Evolutionary conservation across 306 rosid genomes (phyloP), one percentile per base, ranked within the genome.

Genomic region (Lathyrus aphaca): DNA sequence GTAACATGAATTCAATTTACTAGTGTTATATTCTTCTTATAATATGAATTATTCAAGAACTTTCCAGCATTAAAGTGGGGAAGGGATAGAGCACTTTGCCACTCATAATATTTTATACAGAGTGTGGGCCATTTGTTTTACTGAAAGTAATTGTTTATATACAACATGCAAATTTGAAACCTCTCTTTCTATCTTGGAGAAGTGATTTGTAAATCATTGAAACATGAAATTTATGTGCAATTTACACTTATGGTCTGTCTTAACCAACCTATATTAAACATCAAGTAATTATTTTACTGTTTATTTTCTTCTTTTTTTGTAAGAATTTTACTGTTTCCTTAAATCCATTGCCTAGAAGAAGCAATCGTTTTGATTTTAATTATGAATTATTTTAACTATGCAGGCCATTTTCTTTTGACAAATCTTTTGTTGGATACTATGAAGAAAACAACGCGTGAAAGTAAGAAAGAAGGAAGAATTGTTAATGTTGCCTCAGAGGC

Each of bases 361-460:
- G 54, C 25, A 71, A 51, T 40, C 59, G 35, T 51, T 49, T 38
- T 42, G 13, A 14, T 80, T 66, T 38, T 14, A 35, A 39, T 59
- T 76, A 13, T 25, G 19, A 56, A 14, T 14, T 56, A 46, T 56
- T 50, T 7, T 38, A 14, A 50, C 59, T 59, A 17, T 64, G 53
- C 91, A 94, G 99, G 99, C 15, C 97, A 91, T 77, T 91, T 94
- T 91, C 89, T 90, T 18, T 64, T 94, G 87, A 87, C 97, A 67
- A 73, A 86, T 77, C 95, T 94, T 69, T 74, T 94, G 71, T 66
- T 91, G 91, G 99, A 91, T 29, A 86, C 80, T 11, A 88, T 91
- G 89, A 91, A 88, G 84, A 84, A 87, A 83, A 94, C 96, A 29
- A 71, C 95, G 9, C 68, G 6, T 49, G 43, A 82, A 75, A 81